These are phyloP conservation scores for Aspergillus hortae DNA, from an alignment of 2,329 filamentous ascomycete species.

Conservation along the genomic window DNA sequence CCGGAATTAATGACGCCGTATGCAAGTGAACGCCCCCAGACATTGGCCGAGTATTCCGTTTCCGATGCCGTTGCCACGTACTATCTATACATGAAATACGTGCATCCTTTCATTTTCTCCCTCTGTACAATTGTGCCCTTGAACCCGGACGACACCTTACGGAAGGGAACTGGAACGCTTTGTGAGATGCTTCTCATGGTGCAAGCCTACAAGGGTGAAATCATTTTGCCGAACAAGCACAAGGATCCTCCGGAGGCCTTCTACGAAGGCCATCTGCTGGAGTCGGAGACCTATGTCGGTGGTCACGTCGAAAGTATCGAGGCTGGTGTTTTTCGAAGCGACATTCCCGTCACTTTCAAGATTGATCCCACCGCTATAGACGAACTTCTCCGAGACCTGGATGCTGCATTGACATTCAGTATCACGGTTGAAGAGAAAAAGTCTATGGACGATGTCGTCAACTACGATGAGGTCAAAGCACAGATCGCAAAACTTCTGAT, in stretches of 20 bases:
- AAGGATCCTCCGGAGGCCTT: constrained; percentile 86
- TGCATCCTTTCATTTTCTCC: constrained; percentile 99
- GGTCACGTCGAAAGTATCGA: constrained; percentile 99
- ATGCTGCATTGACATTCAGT: constrained; percentile 84
- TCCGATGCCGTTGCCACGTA: constrained; percentile 98
- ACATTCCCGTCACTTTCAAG: constrained; percentile 91
- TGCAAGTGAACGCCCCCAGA: constrained; percentile 85
- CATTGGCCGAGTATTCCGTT: constrained; percentile 93
- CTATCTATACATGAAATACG: constrained; percentile 99
- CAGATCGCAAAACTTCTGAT: constrained; percentile 72
- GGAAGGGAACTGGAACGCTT: constrained; percentile 96
- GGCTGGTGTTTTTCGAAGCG: constrained; percentile 90
- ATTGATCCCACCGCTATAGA: constrained; percentile 88
- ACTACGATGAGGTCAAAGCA: constrained; percentile 78
- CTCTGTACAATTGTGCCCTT: constrained; percentile 94
- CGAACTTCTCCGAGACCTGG: constrained; percentile 79
- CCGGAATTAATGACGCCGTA: constrained; percentile 94
- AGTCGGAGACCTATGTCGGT: constrained; percentile 96
- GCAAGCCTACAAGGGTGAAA: constrained; percentile 87
- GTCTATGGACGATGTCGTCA: constrained; percentile 70
- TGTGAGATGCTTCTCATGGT: constrained; percentile 99
- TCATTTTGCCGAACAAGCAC: constrained; percentile 95
- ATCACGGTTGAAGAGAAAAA: constrained; percentile 82
- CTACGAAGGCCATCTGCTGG: constrained; percentile 92
- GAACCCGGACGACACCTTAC: constrained; percentile 83